phyloP scores from a whole-genome alignment of 2,329 filamentous ascomycete species.

The Microdochium trichocladiopsis region DNA sequence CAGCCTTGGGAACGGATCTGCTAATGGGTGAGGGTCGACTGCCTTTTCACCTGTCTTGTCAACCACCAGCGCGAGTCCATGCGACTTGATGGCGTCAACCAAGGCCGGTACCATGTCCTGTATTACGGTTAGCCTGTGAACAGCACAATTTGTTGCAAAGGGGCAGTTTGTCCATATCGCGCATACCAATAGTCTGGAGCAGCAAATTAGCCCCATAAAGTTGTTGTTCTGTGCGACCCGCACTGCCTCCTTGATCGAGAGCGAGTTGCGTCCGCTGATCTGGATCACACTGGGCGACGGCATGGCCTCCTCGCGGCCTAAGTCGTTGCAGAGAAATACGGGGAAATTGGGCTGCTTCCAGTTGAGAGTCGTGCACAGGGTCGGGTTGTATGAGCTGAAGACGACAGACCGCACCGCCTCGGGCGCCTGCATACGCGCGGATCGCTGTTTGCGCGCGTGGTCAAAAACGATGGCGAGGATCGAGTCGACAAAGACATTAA shows the following conservation, averaged over 20 bases:
- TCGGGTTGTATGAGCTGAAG: slow-evolving; percentile 88
- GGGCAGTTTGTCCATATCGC: no score
- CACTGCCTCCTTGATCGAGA: slow-evolving; percentile 91
- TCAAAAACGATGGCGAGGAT: slow-evolving; percentile 85
- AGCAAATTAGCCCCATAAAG: slow-evolving; percentile 95
- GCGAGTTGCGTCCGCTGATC: slow-evolving; percentile 63
- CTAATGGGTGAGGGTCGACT: slow-evolving; percentile 28
- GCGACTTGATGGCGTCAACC: slow-evolving; percentile 88
- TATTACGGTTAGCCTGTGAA: background rate
- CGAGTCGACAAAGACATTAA: slow-evolving; percentile 80
- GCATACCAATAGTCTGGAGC: slow-evolving; percentile 76
- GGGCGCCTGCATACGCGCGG: slow-evolving; percentile 54
- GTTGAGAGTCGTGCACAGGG: slow-evolving; percentile 88
- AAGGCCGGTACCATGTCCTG: slow-evolving; percentile 91
- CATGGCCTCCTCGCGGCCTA: slow-evolving; percentile 56
- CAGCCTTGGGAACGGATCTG: slow-evolving; percentile 50
- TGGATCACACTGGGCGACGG: slow-evolving; percentile 26
- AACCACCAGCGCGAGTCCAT: slow-evolving; percentile 84
- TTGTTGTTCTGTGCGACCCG: slow-evolving; percentile 93
- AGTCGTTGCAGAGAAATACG: slow-evolving; percentile 89
- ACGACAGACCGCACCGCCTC: slow-evolving; percentile 79
- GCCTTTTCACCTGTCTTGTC: slow-evolving; percentile 64
- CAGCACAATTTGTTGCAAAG: no score
- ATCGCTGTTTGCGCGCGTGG: slow-evolving; percentile 66
- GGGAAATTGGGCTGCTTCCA: slow-evolving; percentile 99